A percentile compares a stretch with the other conserved stretches of the same genome.
Conservation (phyloP, 495 filamentous ascomycete genomes). For the Penicillium bovifimosum region DNA sequence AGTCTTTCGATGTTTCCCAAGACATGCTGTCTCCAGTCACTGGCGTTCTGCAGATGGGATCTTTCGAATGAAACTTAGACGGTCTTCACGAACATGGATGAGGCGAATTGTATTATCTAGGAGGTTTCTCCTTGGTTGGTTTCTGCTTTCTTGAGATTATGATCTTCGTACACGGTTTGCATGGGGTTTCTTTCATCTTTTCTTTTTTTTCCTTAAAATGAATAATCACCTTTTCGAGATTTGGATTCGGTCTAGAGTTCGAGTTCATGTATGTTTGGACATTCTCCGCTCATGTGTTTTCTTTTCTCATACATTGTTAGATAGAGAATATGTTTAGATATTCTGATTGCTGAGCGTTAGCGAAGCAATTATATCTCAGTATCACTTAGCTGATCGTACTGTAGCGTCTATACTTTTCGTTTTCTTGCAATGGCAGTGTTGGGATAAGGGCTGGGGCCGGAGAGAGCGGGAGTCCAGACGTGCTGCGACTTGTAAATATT, state of each 20-base stretch:
- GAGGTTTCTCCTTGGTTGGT: constrained; percentile 5
- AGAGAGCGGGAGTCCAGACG: no score
- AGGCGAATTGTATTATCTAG: constrained; percentile 28
- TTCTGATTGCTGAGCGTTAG: no score
- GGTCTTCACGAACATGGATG: constrained; percentile 24
- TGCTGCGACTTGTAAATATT: no score
- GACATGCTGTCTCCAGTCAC: not conserved
- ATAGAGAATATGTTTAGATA: not conserved
- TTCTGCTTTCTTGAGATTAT: not conserved
- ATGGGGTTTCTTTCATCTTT: constrained; percentile 6
- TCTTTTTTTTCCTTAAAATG: not conserved
- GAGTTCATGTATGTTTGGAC: not conserved
- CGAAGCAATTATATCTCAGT: not conserved
- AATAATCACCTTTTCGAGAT: not conserved
- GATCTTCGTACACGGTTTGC: constrained; percentile 5
- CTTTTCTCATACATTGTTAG: not conserved
- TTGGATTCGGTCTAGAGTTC: not conserved
- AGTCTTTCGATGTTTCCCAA: not conserved
- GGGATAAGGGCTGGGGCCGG: no score
- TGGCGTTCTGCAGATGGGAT: not conserved
- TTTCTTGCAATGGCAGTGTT: no score
- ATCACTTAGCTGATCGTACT: not conserved
- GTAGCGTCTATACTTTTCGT: no score
- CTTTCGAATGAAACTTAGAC: constrained; percentile 18
- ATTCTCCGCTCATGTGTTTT: not conserved